Percentiles rank a stretch among this genome's conserved stretches.
phyloP scores from a whole-genome alignment of 2,329 filamentous ascomycete genomes.

The Xylariaceae sp. region DNA sequence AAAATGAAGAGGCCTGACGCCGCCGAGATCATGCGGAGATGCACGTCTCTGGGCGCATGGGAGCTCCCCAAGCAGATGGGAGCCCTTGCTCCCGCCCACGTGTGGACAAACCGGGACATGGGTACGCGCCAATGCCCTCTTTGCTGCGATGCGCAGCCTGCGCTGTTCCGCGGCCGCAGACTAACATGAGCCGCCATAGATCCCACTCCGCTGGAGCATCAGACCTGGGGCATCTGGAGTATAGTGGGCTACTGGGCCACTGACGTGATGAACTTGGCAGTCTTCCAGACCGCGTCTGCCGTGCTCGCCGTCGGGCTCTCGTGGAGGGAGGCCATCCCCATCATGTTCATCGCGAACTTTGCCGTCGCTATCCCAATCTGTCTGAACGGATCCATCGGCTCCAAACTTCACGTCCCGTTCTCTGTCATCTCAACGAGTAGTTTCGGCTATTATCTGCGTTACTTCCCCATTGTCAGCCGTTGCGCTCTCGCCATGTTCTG shows the following conservation, averaged over 20 bases:
- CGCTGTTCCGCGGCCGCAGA: not conserved
- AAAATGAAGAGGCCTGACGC: slow-evolving; percentile 24
- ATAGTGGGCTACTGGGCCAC: slow-evolving; percentile 38
- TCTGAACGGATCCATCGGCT: slow-evolving; percentile 46
- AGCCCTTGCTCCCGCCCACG: slow-evolving; percentile 42
- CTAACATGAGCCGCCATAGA: slow-evolving; percentile 28
- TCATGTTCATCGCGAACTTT: slow-evolving; percentile 54
- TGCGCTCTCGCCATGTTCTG: slow-evolving; percentile 47
- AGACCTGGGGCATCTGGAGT: slow-evolving; percentile 38
- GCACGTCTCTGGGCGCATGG: slow-evolving; percentile 42
- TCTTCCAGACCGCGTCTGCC: slow-evolving; percentile 35
- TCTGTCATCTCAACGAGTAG: slow-evolving; percentile 42
- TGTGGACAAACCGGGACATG: slow-evolving; percentile 39
- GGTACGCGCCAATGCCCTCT: slow-evolving; percentile 24
- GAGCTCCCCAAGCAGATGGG: slow-evolving; percentile 46
- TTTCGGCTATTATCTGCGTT: slow-evolving; percentile 45
- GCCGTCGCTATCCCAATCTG: slow-evolving; percentile 54
- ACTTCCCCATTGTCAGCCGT: slow-evolving; percentile 39
- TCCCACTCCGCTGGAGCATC: slow-evolving; percentile 35
- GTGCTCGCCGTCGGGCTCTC: slow-evolving; percentile 36
- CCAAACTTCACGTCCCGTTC: slow-evolving; percentile 46
- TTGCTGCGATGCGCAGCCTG: not conserved
- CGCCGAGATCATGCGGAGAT: slow-evolving; percentile 35
- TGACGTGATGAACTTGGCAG: slow-evolving; percentile 36
- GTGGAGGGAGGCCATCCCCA: slow-evolving; percentile 35